phyloP scores from a whole-genome alignment of 495 filamentous ascomycete genomes.

The Podospora tetraspora region DNA sequence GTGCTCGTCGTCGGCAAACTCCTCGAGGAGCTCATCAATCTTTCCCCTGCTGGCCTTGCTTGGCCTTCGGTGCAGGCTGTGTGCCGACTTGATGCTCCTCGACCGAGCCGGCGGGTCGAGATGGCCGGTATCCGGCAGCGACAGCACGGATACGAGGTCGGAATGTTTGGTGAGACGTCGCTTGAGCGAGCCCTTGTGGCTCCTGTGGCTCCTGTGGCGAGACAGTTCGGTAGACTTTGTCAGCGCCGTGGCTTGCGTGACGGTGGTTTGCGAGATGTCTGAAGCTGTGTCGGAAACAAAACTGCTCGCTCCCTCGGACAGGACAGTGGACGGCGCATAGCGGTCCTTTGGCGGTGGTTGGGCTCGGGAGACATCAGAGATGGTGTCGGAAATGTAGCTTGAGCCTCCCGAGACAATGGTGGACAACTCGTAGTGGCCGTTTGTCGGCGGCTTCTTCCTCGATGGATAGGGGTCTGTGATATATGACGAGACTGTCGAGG shows the following conservation, averaged over 20 bases:
- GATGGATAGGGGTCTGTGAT: conserved; percentile 16
- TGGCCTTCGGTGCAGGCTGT: conserved; percentile 66
- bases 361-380: conserved; percentile 42
- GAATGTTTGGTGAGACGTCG: conserved; percentile 84
- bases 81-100: conserved; percentile 61
- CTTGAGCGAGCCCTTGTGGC: conserved; percentile 51
- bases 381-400: conserved; percentile 43
- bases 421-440: conserved; percentile 62
- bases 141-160: conserved; percentile 89
- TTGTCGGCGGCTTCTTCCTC: conserved; percentile 55
- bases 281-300: conserved; percentile 39
- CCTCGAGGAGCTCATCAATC: conserved; percentile 67
- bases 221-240: conserved; percentile 37
- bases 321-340: conserved; percentile 64
- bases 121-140: conserved; percentile 60
- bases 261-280: conserved; percentile 44
- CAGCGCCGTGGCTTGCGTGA: conserved; percentile 42
- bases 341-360: conserved; percentile 55
- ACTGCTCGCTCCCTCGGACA: conserved; percentile 53
- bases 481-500: conserved; percentile 28
- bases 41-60: conserved; percentile 62
- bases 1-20: conserved; percentile 75
- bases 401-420: conserved; percentile 60
- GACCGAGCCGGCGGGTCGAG: conserved; percentile 33
- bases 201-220: conserved; percentile 36